Evolutionary conservation across 345 rosid genomes (phyloP).

Genomic region (Populus alba): DNA sequence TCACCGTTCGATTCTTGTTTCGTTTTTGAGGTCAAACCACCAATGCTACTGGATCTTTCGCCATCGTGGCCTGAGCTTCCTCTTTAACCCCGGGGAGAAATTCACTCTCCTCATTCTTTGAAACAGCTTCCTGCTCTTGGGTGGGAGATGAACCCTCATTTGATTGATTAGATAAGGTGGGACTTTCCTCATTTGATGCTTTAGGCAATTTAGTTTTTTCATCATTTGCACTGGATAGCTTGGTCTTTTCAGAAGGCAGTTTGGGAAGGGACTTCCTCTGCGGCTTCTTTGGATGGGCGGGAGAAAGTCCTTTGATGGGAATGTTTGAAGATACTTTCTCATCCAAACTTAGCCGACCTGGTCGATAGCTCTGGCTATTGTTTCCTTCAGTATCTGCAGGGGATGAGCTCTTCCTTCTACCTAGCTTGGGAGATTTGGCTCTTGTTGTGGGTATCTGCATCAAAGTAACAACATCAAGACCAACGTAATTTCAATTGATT

Average conservation of each 20-base stretch:
- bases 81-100: conserved; percentile 28
- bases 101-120: conserved; percentile 31
- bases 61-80: conserved; percentile 34
- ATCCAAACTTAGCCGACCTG: conserved; percentile 68
- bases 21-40: conserved; percentile 26
- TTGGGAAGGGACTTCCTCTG: conserved; percentile 79
- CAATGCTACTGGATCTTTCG: conserved; percentile 37
- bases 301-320: conserved; percentile 48
- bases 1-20: conserved; percentile 15
- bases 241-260: conserved; percentile 78
- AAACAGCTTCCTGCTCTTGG: conserved; percentile 31
- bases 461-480: background rate
- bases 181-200: conserved; percentile 21
- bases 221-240: conserved; percentile 31
- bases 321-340: conserved; percentile 42
- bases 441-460: conserved; percentile 87
- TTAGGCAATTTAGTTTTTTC: conserved; percentile 17
- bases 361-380: conserved; percentile 27
- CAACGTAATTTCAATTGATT: background rate
- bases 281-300: conserved; percentile 57
- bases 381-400: conserved; percentile 51
- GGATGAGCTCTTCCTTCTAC: conserved; percentile 62
- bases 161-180: conserved; percentile 4
- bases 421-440: conserved; percentile 96
- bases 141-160: conserved; percentile 13